Base-by-base conservation (phyloP, 2,329 filamentous ascomycete genomes). In the Claviceps lovelessii region DNA sequence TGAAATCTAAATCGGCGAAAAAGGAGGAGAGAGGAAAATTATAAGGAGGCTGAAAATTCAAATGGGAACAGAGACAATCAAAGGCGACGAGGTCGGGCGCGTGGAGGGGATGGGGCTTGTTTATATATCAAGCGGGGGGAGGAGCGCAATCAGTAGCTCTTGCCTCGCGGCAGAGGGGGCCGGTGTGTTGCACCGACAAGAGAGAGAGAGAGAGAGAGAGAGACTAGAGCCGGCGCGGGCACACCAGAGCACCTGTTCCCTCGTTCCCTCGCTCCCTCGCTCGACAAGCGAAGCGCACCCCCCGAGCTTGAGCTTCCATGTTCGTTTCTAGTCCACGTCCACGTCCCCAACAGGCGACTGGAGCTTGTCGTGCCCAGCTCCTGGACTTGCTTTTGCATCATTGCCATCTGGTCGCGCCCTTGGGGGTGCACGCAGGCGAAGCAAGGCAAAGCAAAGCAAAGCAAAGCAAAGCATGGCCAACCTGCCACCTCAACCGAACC, bases 41-140 rank as follows among this genome's bases (percentile, higher is more conserved):
- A 58, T 56, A 61, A 63, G 65, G 61, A 63, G 61, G 47, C 41
- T 58, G 54, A 39, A 29, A 28, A 50, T 53, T 48, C 44, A 44
- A 56, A 54, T 39, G 48, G 54, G 47, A 52, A 31, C 67, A 70
- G 69, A 66, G 65, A 67, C 65, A 69, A 61, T 54, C 55, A 60
- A 52, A 56, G 60, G 29, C 58, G 67, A 68, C 69, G 66, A 67
- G 68, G 72, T 71, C 72, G 76, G 74, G 74, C 74, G 76, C 75
- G 76, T 65, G 71, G 74, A 70, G 72, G 72, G 72, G 67, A 67
- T 56, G 67, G 73, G 72, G 69, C 68, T 70, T 77, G 74, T 79
- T 81, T 81, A 80, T 81, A 81, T 81, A 74, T 73, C 71, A 72
- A 75, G 76, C 76, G 73, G 73, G 72, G 71, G 70, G 68, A 72